phyloP scores from a whole-genome alignment of 768 basidiomycete species.

The Phlebiopsis flavidoalba region DNA sequence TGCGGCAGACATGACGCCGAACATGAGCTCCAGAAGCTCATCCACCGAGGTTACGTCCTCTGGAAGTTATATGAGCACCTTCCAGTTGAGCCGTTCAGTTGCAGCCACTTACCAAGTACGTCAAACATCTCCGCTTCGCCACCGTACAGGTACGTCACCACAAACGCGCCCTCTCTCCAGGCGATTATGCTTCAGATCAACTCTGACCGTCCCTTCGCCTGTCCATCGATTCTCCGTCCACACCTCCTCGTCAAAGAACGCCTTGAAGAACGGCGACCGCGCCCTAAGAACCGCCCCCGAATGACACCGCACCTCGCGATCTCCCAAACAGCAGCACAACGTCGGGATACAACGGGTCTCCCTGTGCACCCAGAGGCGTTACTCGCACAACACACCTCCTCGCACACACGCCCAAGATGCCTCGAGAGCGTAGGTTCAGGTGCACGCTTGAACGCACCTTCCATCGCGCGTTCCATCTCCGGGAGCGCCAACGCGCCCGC shows the following conservation, averaged over 20 bases:
- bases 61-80: slow-evolving; percentile 20
- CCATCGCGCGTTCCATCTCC: slow-evolving; percentile 47
- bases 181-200: slow-evolving; percentile 70
- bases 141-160: slow-evolving; percentile 75
- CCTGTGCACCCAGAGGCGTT: neutral
- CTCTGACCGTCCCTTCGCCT: slow-evolving; percentile 44
- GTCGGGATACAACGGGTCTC: slow-evolving; percentile 46
- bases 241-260: slow-evolving; percentile 75
- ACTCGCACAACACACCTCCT: neutral
- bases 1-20: slow-evolving; percentile 80
- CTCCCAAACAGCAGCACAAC: slow-evolving; percentile 67
- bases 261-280: slow-evolving; percentile 77
- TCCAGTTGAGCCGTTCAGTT: neutral
- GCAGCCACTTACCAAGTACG: slow-evolving; percentile 48
- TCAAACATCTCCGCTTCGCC: slow-evolving; percentile 65
- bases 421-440: slow-evolving; percentile 42
- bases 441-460: slow-evolving; percentile 52
- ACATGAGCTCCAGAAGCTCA: slow-evolving; percentile 79
- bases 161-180: slow-evolving; percentile 72
- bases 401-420: slow-evolving; percentile 36
- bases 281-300: slow-evolving; percentile 77
- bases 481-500: slow-evolving; percentile 57
- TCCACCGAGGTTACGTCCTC: slow-evolving; percentile 65
- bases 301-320: slow-evolving; percentile 61
- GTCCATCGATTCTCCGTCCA: slow-evolving; percentile 71